These are phyloP conservation scores for Calocybe gangraenosa DNA, from an alignment of 768 basidiomycete species.

Conservation along the genomic window DNA sequence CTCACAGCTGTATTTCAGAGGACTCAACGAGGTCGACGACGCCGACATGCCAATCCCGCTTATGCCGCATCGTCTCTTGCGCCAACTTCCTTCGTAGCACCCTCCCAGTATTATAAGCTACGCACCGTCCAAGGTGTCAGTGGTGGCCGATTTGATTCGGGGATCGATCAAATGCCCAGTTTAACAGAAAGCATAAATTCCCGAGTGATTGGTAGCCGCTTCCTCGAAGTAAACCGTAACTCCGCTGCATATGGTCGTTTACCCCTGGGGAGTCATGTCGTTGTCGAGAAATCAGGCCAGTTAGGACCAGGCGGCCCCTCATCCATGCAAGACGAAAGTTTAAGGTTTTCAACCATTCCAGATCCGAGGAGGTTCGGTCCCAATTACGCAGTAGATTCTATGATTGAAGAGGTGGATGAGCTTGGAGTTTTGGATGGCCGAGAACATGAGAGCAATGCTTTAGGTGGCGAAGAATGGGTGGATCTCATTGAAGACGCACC, in stretches of 20 bases:
- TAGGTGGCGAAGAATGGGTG: conserved; percentile 52
- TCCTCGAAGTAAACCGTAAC: conserved; percentile 67
- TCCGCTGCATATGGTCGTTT: conserved; percentile 54
- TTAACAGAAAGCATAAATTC: conserved; percentile 58
- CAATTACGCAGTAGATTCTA: conserved; percentile 37
- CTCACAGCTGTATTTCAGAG: conserved; percentile 7
- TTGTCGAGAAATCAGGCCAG: conserved; percentile 47
- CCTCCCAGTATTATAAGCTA: conserved; percentile 76
- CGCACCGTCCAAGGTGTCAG: conserved; percentile 56
- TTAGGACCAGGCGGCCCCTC: conserved; percentile 31
- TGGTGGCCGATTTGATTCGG: conserved; percentile 52
- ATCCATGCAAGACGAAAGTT: conserved; percentile 24
- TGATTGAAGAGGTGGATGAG: conserved; percentile 34
- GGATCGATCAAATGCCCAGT: conserved; percentile 35
- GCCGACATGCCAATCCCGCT: conserved; percentile 58
- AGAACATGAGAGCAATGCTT: conserved; percentile 19
- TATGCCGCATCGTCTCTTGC: conserved; percentile 65
- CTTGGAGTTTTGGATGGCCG: conserved; percentile 23
- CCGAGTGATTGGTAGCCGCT: conserved; percentile 62
- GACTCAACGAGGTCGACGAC: conserved; percentile 33
- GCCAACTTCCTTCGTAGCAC: conserved; percentile 75
- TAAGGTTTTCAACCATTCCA: conserved; percentile 39
- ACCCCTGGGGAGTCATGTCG: conserved; percentile 55
- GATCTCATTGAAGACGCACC: conserved; percentile 47
- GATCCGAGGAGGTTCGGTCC: conserved; percentile 54